These are phyloP conservation scores for Malassezia obtusa DNA, from an alignment of 1,284 basidiomycete genomes.

Conservation along the genomic window DNA sequence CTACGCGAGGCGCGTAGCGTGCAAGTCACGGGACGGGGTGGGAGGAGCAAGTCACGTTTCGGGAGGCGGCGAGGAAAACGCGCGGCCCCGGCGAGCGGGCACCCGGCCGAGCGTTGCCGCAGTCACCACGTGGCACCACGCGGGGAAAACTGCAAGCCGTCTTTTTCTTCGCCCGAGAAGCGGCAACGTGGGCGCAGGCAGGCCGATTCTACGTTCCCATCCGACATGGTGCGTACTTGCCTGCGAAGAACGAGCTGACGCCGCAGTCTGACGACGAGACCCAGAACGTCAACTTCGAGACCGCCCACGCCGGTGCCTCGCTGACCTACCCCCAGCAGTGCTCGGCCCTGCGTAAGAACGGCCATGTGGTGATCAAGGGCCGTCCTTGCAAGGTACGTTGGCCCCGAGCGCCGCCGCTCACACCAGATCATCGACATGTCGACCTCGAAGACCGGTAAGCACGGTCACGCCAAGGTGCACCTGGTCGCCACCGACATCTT, in stretches of 20 bases:
- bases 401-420: not conserved
- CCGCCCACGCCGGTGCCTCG: conserved; percentile 51
- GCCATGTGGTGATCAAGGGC: conserved; percentile 95
- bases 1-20: conserved; percentile 14
- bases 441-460: conserved; percentile 93
- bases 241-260: not conserved
- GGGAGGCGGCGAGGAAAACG: conserved; percentile 1
- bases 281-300: conserved; percentile 81
- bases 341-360: conserved; percentile 81
- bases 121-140: not conserved
- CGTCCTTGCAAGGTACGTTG: conserved; percentile 74
- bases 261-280: conserved; percentile 62
- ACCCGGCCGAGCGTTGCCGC: conserved; percentile 14
- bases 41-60: conserved; percentile 17
- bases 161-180: conserved; percentile 8
- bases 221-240: conserved; percentile 8
- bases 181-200: not conserved
- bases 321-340: conserved; percentile 68
- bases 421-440: conserved; percentile 62
- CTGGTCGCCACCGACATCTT: conserved; percentile 79
- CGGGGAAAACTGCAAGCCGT: not conserved
- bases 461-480: conserved; percentile 99
- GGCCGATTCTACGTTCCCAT: not conserved
- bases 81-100: not conserved
- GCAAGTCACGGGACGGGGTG: conserved; percentile 19